Percentiles rank a stretch among this genome's conserved stretches.
phyloP scores from a whole-genome alignment of 192 early-diverging fungal species.

The Phycomyces nitens region DNA sequence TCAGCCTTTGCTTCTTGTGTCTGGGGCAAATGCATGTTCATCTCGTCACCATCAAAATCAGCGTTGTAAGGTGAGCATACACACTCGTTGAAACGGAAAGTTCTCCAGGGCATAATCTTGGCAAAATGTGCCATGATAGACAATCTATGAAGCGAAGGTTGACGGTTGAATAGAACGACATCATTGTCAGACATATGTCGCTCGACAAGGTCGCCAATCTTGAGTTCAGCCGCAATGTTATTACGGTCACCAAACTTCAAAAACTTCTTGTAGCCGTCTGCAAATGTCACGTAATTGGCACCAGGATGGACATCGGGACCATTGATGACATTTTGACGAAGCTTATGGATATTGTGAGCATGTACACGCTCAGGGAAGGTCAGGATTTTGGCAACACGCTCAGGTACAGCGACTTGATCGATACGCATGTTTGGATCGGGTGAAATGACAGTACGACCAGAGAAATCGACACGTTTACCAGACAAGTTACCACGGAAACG shows the following conservation, averaged over 20 bases:
- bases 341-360: constrained; percentile 76
- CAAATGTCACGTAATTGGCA: constrained; percentile 75
- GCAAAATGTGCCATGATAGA: constrained; percentile 96
- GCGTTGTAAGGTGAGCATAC: constrained; percentile 99
- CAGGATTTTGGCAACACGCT: constrained; percentile 82
- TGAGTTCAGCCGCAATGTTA: constrained; percentile 65
- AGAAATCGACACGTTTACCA: constrained; percentile 99
- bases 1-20: constrained; percentile 98
- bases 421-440: constrained; percentile 98
- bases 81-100: constrained; percentile 99
- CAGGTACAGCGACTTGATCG: constrained; percentile 93
- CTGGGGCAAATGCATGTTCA: constrained; percentile 99
- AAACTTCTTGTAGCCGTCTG: constrained; percentile 51
- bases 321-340: constrained; percentile 75
- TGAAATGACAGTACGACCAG: constrained; percentile 97
- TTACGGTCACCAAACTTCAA: constrained; percentile 75
- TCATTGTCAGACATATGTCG: constrained; percentile 93
- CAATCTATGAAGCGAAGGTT: constrained; percentile 96
- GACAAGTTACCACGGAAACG: constrained; percentile 98
- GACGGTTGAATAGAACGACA: constrained; percentile 97
- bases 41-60: constrained; percentile 99
- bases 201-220: constrained; percentile 90
- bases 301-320: constrained; percentile 91
- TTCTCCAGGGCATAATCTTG: constrained; percentile 93
- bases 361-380: constrained; percentile 98